Percentiles rank a stretch among this genome's conserved stretches.
Evolutionary conservation across 345 rosid genomes (phyloP).

Genomic region (Psidium guajava): DNA sequence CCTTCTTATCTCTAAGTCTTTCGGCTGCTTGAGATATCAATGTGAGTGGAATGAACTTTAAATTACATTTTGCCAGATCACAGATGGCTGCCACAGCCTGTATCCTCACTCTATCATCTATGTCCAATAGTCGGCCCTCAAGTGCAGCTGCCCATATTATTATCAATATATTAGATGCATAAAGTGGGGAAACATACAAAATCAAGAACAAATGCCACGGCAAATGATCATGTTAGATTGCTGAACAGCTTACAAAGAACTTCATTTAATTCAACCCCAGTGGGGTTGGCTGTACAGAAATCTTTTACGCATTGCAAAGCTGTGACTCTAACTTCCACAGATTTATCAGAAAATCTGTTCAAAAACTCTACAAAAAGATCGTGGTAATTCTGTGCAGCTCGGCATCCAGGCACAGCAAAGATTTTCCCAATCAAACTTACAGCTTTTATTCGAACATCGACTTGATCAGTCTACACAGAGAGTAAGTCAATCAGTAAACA

Average conservation of each 20-base stretch:
- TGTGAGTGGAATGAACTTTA: constrained; percentile 34
- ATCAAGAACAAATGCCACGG: not conserved
- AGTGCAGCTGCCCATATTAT: constrained; percentile 44
- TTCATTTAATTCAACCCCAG: constrained; percentile 42
- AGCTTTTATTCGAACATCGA: constrained; percentile 81
- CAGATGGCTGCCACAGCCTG: constrained; percentile 67
- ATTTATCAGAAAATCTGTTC: constrained; percentile 83
- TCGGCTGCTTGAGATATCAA: constrained; percentile 56
- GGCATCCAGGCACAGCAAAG: constrained; percentile 40
- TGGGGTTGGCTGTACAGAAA: constrained; percentile 53
- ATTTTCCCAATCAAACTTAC: constrained; percentile 67
- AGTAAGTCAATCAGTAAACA: not conserved
- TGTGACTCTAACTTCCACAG: constrained; percentile 76
- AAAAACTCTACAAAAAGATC: constrained; percentile 65
- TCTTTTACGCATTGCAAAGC: constrained; percentile 59
- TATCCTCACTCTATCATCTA: constrained; percentile 75
- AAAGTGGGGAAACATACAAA: not conserved
- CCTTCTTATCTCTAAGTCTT: constrained; percentile 97
- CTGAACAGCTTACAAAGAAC: constrained; percentile 44
- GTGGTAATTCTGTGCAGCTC: constrained; percentile 41
- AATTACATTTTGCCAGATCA: constrained; percentile 58
- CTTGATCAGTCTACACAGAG: constrained; percentile 68
- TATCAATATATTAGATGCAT: not conserved
- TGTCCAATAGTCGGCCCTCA: constrained; percentile 72
- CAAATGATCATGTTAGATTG: not conserved